Evolutionary conservation across 164 flowering plant species (phyloP), one percentile per base, ranked within the genome.

Genomic region (Houttuynia cordata): DNA sequence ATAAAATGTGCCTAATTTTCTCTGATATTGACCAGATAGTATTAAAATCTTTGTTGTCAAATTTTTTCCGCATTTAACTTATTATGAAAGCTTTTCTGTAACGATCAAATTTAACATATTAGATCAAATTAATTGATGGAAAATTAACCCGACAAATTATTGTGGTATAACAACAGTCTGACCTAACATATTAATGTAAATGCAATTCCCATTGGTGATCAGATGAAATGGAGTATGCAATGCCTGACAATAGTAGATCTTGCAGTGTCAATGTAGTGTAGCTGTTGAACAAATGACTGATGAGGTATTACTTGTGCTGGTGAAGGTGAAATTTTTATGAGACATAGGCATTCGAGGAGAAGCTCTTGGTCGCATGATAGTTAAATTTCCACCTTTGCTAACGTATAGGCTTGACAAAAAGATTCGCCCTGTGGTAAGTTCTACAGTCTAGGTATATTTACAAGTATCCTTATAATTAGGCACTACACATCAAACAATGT

Each of bases 401-500:
- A 90, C 97, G 14, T 89, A 85, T 77, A 89, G 94, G 77, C 88
- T 92, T 52, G 67, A 84, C 83, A 89, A 84, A 81, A 92, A 92
- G 71, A 86, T 92, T 41, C 86, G 93, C 7, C 96, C 90, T 51
- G 97, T 86, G 91, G 98, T 92, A 56, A 49, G 90, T 76, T 62
- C 56, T 60, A 59, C 41, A 45, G 49, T 12, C 12, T 17, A 45
- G 12, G 17, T 45, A 45, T 45, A 45, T 45, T 12, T 10, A 45
- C 14, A 45, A 45, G 14, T 12, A 12, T 45, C 12, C 14, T 12
- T 45, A 12, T 45, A 30, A 30, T n/a, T n/a, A n/a, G n/a, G 37
- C 37, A 2, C 2, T 45, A 12, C 14, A 12, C 15, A 45, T 45
- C 12, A 45, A 12, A 7, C 2, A 10, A 12, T 45, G 49, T 45